These are phyloP conservation scores for Apiospora koreana DNA, from an alignment of 2,329 filamentous ascomycete species.

Conservation along the genomic window DNA sequence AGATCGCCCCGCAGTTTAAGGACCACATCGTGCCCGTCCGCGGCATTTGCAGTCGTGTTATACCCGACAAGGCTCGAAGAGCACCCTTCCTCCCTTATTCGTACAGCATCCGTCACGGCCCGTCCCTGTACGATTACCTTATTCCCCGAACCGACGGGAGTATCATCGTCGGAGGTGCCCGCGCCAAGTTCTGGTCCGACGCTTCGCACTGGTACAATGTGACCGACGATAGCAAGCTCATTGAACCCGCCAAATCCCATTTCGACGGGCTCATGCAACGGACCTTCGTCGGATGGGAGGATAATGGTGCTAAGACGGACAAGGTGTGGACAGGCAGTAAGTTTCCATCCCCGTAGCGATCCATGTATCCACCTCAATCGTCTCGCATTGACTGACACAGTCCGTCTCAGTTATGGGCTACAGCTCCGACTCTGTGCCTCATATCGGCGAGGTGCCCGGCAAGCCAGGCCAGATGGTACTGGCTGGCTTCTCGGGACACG, in stretches of 20 bases:
- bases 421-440: conserved; percentile 42
- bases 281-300: conserved; percentile 49
- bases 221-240: conserved; percentile 41
- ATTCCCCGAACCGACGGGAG: conserved; percentile 41
- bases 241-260: conserved; percentile 41
- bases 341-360: neutral
- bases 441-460: conserved; percentile 45
- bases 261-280: conserved; percentile 51
- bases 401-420: conserved; percentile 40
- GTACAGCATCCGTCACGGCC: conserved; percentile 10
- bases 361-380: neutral
- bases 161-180: conserved; percentile 39
- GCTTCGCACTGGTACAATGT: conserved; percentile 44
- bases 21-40: conserved; percentile 33
- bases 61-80: neutral
- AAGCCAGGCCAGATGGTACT: conserved; percentile 43
- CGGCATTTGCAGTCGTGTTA: conserved; percentile 26
- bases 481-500: conserved; percentile 52
- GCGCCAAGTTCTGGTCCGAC: conserved; percentile 31
- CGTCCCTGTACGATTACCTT: conserved; percentile 13
- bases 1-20: conserved; percentile 32
- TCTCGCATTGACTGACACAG: neutral
- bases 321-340: conserved; percentile 31
- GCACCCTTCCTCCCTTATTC: conserved; percentile 4
- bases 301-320: conserved; percentile 35